Conservation (phyloP, 2,329 filamentous ascomycete genomes). For the Sporothrix globosa region DNA sequence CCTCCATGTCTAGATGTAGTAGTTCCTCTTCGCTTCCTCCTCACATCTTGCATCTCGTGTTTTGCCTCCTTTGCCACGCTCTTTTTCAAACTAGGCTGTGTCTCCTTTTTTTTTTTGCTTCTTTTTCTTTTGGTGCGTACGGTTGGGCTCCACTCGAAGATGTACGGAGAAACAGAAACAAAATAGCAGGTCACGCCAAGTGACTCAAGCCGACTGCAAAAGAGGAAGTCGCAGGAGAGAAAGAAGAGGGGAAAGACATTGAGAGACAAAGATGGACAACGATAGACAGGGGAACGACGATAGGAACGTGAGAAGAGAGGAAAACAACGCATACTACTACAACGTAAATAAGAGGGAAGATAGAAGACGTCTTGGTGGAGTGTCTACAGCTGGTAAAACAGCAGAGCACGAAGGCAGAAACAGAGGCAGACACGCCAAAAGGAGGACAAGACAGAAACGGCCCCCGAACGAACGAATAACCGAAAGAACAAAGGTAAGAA, state of each 20-base stretch:
- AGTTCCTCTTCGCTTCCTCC: background rate
- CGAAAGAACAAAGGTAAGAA: background rate
- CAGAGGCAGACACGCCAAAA: background rate
- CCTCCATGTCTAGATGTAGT: background rate
- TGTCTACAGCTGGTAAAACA: too few species aligned
- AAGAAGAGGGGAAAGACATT: background rate
- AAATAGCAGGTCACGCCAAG: background rate
- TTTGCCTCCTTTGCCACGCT: conserved; percentile 21
- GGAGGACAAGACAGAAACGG: background rate
- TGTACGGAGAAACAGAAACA: background rate
- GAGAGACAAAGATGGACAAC: conserved; percentile 3
- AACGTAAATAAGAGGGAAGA: background rate
- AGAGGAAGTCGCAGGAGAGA: background rate
- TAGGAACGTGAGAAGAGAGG: background rate
- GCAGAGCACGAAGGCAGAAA: background rate
- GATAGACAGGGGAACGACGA: background rate
- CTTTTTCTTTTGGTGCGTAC: background rate
- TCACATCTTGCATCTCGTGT: conserved; percentile 6
- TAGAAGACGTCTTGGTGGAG: background rate
- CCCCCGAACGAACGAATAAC: background rate
- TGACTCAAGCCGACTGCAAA: conserved; percentile 15
- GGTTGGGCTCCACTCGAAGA: conserved; percentile 17
- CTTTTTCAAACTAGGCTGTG: background rate
- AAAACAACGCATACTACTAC: background rate
- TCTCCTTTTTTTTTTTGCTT: background rate